phyloP scores from a whole-genome alignment of 1,284 basidiomycete genomes.

The Ustilago shanxiensis region DNA sequence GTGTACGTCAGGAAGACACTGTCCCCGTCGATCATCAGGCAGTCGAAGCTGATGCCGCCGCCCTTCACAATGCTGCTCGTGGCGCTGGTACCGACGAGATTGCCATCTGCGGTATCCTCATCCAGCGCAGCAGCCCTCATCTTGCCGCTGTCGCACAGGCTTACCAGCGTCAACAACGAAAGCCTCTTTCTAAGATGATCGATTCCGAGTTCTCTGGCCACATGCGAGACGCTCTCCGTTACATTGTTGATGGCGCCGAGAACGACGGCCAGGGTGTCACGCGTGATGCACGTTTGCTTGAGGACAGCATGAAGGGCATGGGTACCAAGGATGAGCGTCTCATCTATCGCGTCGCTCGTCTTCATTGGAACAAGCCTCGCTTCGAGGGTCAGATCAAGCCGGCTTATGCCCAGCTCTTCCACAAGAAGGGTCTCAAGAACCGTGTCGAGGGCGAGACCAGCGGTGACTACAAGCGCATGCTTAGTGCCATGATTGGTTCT shows the following conservation, averaged over 20 bases:
- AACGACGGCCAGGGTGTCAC: constrained; percentile 61
- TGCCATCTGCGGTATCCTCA: constrained; percentile 65
- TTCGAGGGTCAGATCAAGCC: constrained; percentile 65
- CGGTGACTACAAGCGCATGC: constrained; percentile 63
- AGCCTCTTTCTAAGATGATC: constrained; percentile 58
- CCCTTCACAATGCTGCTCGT: constrained; percentile 42
- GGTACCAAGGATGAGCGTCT: constrained; percentile 65
- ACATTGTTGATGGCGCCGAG: constrained; percentile 67
- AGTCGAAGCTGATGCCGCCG: constrained; percentile 52
- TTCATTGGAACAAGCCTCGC: constrained; percentile 65
- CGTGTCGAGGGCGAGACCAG: constrained; percentile 63
- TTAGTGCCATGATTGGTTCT: constrained; percentile 56
- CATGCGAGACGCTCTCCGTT: constrained; percentile 63
- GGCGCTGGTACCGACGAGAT: constrained; percentile 64
- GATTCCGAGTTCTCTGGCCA: constrained; percentile 66
- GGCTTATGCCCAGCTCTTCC: constrained; percentile 63
- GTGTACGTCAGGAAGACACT: constrained; percentile 60
- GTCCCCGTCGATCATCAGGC: constrained; percentile 48
- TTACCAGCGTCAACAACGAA: constrained; percentile 57
- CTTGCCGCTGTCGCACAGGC: constrained; percentile 63
- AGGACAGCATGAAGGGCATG: constrained; percentile 67
- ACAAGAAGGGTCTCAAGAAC: constrained; percentile 60
- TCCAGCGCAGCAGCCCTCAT: constrained; percentile 63
- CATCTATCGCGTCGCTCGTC: constrained; percentile 58
- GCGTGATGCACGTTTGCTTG: constrained; percentile 65